Conservation (phyloP, 2,329 filamentous ascomycete genomes). For the Pseudocercospora crystallina region DNA sequence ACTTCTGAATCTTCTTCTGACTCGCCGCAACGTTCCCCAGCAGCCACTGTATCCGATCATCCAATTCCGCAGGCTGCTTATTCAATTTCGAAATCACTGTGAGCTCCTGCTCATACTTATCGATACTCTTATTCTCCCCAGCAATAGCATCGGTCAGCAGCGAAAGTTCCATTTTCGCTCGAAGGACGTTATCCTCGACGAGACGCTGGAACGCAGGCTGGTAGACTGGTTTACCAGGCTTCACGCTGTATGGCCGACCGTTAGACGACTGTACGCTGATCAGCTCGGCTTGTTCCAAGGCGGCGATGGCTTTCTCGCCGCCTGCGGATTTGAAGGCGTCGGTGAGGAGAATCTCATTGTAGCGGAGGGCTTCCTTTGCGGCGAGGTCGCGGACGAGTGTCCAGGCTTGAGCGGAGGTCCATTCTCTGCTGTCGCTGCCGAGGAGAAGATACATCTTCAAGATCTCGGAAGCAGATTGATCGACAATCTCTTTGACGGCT, state of each 20-base stretch:
- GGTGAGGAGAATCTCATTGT: constrained; percentile 80
- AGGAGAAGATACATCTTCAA: constrained; percentile 84
- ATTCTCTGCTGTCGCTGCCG: constrained; percentile 59
- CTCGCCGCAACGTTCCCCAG: constrained; percentile 70
- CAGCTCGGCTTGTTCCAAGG: constrained; percentile 80
- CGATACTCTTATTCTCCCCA: constrained; percentile 71
- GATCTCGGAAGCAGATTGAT: constrained; percentile 85
- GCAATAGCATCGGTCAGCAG: constrained; percentile 68
- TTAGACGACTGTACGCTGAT: constrained; percentile 72
- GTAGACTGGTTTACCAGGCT: constrained; percentile 82
- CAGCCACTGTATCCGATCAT: constrained; percentile 68
- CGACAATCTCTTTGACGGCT: constrained; percentile 84
- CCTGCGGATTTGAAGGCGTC: constrained; percentile 67
- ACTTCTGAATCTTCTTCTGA: constrained; percentile 71
- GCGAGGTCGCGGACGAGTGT: constrained; percentile 78
- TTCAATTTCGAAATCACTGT: constrained; percentile 68
- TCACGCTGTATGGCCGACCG: constrained; percentile 75
- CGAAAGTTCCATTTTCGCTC: constrained; percentile 67
- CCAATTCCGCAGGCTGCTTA: constrained; percentile 67
- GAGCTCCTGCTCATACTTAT: constrained; percentile 78
- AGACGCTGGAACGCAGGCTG: constrained; percentile 76
- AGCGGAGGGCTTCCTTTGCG: constrained; percentile 66
- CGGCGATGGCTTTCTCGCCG: constrained; percentile 74
- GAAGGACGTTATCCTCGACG: constrained; percentile 69
- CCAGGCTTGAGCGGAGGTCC: constrained; percentile 88